phyloP scores from a whole-genome alignment of 2,329 filamentous ascomycete species.

The Clarireedia homoeocarpa region DNA sequence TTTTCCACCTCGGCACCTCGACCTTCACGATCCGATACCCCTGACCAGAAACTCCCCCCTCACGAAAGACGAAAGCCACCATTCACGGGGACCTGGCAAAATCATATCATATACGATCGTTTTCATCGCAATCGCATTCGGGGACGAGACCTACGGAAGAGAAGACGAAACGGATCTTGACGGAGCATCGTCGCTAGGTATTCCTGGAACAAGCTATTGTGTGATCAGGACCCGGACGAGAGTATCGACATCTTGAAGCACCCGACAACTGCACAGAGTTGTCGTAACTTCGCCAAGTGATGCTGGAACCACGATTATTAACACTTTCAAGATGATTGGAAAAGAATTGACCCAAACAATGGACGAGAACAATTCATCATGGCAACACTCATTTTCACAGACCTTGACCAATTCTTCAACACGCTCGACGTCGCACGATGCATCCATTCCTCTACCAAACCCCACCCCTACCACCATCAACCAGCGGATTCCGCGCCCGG shows the following conservation, averaged over 20 bases:
- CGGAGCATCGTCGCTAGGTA: too few species aligned
- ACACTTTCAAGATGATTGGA: not conserved
- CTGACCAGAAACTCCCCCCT: not conserved
- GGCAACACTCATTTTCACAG: not conserved
- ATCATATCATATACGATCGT: not conserved
- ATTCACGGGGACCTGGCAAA: not conserved
- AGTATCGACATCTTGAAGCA: not conserved
- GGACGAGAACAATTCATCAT: not conserved
- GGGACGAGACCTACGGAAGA: not conserved
- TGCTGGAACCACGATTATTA: conserved; percentile 27
- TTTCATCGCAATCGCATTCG: not conserved
- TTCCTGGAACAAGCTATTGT: not conserved
- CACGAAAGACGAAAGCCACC: not conserved
- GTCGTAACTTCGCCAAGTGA: conserved; percentile 12
- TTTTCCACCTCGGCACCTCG: not conserved
- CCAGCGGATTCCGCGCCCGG: not conserved
- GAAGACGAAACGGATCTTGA: not conserved
- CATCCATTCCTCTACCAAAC: not conserved
- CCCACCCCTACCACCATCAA: not conserved
- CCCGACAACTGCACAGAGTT: not conserved
- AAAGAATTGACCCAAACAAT: not conserved
- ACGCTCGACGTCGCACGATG: conserved; percentile 2
- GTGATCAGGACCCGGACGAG: not conserved
- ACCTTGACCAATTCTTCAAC: not conserved
- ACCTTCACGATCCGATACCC: not conserved